Evolutionary conservation across 2,329 filamentous ascomycete genomes (phyloP), one percentile per base, ranked within the genome.

Genomic region (Phyllosticta citribraziliensis): DNA sequence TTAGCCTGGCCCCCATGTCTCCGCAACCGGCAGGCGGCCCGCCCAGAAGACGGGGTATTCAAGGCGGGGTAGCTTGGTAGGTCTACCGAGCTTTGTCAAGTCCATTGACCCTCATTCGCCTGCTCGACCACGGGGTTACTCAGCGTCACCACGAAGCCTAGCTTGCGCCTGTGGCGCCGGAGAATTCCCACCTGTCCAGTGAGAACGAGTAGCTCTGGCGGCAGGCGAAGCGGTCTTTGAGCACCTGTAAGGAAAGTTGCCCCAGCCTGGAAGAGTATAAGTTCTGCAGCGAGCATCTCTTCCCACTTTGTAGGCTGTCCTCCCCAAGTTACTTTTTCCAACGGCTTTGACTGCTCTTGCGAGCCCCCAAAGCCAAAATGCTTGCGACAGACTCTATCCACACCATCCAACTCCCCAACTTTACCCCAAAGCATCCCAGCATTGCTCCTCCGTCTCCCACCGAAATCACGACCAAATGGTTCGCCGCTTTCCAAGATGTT

Each of bases 391-490:
- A 67, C 61, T 65, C 65, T 25, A 64, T 67, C 30, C 68, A 70
- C 64, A 67, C 68, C 56, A 66, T 70, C 52, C 66, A 64, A 2
- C 66, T 70, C 12, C 68, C 68, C 19, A 67, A 62, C 22, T 69
- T 68, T 57, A 55, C 64, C 58, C 52, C 64, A 51, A 67, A 67
- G 50, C 61, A 57, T 0, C 58, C 62, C 10, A 56, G 63, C 19
- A 60, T 58, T 14, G 19, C 24, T 50, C 51, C 62, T 11, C 10
- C 60, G 8, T 60, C 62, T 3, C 69, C 70, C 11, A 64, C 61
- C 2, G 55, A 62, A 6, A 65, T 72, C 47, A 70, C 68, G 1
- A 65, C 68, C 40, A 62, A 63, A 63, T 73, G 70, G 70, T 67
- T 73, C 3, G 58, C 65, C 5, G 62, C 65, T 2, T 70, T 73